Percentiles rank a stretch among this genome's conserved stretches.
phyloP scores from a whole-genome alignment of 179 eudicot genomes.

The Actinidia chinensis region DNA sequence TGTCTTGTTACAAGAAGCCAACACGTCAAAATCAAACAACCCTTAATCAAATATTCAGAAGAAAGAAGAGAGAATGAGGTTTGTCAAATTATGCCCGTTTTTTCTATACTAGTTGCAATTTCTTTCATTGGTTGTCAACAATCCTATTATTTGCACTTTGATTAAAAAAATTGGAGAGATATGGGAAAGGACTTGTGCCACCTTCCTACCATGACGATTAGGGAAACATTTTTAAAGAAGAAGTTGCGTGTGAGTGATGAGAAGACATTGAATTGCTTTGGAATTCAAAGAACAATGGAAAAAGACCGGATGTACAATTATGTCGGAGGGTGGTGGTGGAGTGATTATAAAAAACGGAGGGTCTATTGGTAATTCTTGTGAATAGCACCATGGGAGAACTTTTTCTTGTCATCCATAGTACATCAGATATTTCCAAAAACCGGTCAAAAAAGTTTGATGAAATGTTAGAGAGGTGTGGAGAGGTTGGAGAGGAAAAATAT shows the following conservation, averaged over 20 bases:
- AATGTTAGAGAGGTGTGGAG: slow-evolving; percentile 14
- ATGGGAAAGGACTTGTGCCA: neutral
- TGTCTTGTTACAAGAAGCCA: neutral
- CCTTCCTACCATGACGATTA: neutral
- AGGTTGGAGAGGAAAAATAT: slow-evolving; percentile 17
- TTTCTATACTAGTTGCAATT: neutral
- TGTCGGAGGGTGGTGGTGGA: neutral
- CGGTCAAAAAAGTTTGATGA: slow-evolving; percentile 10
- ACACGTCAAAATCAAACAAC: neutral
- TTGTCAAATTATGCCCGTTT: neutral
- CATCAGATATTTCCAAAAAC: slow-evolving; percentile 25
- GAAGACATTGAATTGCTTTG: neutral
- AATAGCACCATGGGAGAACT: slow-evolving; percentile 18
- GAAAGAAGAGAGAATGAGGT: neutral
- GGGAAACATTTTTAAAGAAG: neutral
- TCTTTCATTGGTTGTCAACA: neutral
- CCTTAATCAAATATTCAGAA: neutral
- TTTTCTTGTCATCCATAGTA: slow-evolving; percentile 17
- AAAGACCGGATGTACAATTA: slow-evolving; percentile 7
- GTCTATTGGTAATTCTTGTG: slow-evolving; percentile 16
- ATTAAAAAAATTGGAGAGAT: neutral
- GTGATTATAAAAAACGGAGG: slow-evolving; percentile 3
- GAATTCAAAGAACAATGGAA: slow-evolving; percentile 13
- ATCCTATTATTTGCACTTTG: no score
- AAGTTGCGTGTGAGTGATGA: neutral